phyloP scores from a whole-genome alignment of 108 stramenopile species.

The Fistulifera pelliculosa region DNA sequence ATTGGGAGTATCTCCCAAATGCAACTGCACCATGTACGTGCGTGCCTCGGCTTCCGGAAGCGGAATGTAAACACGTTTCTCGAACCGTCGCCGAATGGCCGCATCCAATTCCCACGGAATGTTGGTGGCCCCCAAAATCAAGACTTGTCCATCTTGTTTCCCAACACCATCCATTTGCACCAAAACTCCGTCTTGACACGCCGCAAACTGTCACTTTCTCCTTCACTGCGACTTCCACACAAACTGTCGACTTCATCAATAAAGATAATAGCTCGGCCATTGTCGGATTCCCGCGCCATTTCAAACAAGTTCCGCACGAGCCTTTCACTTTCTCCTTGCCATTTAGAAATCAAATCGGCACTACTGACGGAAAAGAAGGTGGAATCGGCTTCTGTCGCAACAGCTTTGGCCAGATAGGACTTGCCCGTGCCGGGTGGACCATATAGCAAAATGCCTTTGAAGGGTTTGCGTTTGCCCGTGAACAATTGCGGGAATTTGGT shows the following conservation, averaged over 20 bases:
- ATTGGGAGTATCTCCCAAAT: conserved; percentile 88
- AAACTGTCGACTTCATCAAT: conserved; percentile 96
- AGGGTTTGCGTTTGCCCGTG: conserved; percentile 86
- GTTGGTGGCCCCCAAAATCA: conserved; percentile 96
- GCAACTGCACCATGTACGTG: conserved; percentile 85
- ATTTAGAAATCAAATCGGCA: conserved; percentile 94
- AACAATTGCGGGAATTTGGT: conserved; percentile 91
- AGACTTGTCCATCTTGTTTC: conserved; percentile 64
- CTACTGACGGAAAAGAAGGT: conserved; percentile 97
- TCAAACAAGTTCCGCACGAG: conserved; percentile 96
- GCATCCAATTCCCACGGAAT: conserved; percentile 98
- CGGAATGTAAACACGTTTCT: conserved; percentile 98
- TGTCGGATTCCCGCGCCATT: conserved; percentile 90
- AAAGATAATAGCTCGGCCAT: conserved; percentile 85
- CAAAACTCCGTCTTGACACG: conserved; percentile 99
- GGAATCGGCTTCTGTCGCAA: conserved; percentile 97
- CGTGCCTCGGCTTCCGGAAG: conserved; percentile 88
- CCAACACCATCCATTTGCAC: conserved; percentile 99
- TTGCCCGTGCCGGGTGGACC: conserved; percentile 91
- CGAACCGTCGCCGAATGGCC: conserved; percentile 98
- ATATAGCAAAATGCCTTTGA: conserved; percentile 94
- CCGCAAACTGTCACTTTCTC: conserved; percentile 84
- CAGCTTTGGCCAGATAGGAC: conserved; percentile 97
- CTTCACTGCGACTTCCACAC: conserved; percentile 84
- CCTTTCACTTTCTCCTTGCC: conserved; percentile 98